phyloP scores from a whole-genome alignment of 495 filamentous ascomycete genomes.

The Tetracladium setigerum region DNA sequence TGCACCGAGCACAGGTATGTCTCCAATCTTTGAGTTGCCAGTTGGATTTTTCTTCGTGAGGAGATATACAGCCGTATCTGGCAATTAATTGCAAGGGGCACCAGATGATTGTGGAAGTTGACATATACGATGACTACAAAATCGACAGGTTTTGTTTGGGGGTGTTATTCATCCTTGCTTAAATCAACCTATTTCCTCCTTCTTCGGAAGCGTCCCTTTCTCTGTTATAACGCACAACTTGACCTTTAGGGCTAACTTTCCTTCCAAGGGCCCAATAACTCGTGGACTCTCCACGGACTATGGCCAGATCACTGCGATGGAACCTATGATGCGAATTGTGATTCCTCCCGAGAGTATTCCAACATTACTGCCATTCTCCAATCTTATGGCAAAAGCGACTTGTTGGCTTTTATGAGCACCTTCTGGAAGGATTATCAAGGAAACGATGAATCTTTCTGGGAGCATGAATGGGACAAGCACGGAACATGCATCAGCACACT shows the following conservation, averaged over 20 bases:
- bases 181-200: too few relatives aligned
- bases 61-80: too few relatives aligned
- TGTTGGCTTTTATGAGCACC: constrained; percentile 60
- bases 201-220: too few relatives aligned
- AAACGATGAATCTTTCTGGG: constrained; percentile 52
- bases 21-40: too few relatives aligned
- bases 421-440: constrained; percentile 29
- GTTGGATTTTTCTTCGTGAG: too few relatives aligned
- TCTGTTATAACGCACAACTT: too few relatives aligned
- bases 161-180: too few relatives aligned
- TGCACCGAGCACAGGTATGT: constrained; percentile 31
- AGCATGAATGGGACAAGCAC: constrained; percentile 74
- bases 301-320: constrained; percentile 67
- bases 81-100: too few relatives aligned
- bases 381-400: constrained; percentile 45
- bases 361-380: constrained; percentile 55
- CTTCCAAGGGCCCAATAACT: constrained; percentile 56
- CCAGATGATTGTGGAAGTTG: too few relatives aligned
- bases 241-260: too few relatives aligned
- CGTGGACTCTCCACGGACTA: constrained; percentile 32
- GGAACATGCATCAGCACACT: constrained; percentile 54
- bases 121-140: too few relatives aligned
- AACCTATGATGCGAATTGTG: constrained; percentile 59
- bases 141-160: too few relatives aligned
- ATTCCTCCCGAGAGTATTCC: constrained; percentile 51